Conservation (phyloP, 768 basidiomycete species). For the Cystofilobasidium macerans region DNA sequence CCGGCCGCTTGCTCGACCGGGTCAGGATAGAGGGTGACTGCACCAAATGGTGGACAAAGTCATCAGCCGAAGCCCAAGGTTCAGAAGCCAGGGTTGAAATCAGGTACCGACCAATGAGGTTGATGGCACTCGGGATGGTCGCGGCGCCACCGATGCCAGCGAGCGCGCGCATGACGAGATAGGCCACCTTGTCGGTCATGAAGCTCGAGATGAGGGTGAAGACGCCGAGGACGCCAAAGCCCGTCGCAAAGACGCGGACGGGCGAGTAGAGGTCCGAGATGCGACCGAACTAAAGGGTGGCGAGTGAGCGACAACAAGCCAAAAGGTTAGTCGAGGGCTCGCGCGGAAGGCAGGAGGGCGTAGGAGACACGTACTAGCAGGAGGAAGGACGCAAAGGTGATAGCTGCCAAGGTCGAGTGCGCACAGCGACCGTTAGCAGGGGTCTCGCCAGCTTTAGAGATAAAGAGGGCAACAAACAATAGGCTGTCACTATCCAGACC, state of each 20-base stretch:
- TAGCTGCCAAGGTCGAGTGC: slow-evolving; percentile 38
- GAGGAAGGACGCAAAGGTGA: slow-evolving; percentile 44
- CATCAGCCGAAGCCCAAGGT: no score
- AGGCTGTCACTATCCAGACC: slow-evolving; percentile 32
- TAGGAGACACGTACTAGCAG: slow-evolving; percentile 28
- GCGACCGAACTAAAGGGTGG: slow-evolving; percentile 27
- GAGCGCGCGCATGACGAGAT: slow-evolving; percentile 48
- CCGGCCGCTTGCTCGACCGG: slow-evolving; percentile 26
- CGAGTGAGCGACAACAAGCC: no score
- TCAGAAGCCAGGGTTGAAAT: no score
- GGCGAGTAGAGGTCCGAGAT: slow-evolving; percentile 34
- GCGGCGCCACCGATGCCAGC: slow-evolving; percentile 47
- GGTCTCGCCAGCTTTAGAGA: not conserved
- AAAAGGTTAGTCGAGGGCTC: no score
- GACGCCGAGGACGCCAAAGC: slow-evolving; percentile 42
- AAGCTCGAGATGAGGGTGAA: slow-evolving; percentile 46
- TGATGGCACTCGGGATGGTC: slow-evolving; percentile 45
- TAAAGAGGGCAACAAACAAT: not conserved
- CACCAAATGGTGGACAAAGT: no score
- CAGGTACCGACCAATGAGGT: slow-evolving; percentile 26
- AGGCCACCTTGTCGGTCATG: slow-evolving; percentile 42
- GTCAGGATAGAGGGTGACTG: slow-evolving; percentile 23
- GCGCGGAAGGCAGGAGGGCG: not conserved
- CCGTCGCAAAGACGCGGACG: slow-evolving; percentile 40
- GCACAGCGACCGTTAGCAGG: slow-evolving; percentile 12